Evolutionary conservation across 148 eudicot species (phyloP), one percentile per base, ranked within the genome.

Genomic region (Silene conica): DNA sequence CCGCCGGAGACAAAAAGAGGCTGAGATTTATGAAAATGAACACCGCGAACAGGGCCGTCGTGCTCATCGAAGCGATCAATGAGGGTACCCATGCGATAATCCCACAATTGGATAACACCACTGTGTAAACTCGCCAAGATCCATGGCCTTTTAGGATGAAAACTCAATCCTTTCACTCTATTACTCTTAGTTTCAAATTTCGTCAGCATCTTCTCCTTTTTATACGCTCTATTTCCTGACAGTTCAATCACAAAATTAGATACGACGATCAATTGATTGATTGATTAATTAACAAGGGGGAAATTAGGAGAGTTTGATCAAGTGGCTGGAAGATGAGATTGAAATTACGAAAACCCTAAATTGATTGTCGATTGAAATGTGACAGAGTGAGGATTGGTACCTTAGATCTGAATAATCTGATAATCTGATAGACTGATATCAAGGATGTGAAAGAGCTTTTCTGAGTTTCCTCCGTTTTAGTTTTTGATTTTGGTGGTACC

Each of bases 1-100:
- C 94, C 94, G 85, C 94, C 94, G 13, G 94, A 89, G 20, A 89
- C 94, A 57, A 89, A 89, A 54, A 89, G 90, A n/a, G 90, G 93
- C 75, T 87, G 89, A 50, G 90, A 81, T 57, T 82, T 77, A 65
- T 89, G 93, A 46, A 89, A 89, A 70, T 89, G 85, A 8, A 89
- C 86, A 15, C 89, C 93, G 18, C 90, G 88, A 77, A 89, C 93
- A 0, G 93, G 93, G 12, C 93, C 93, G 64, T 89, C 89, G 8
- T 87, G 90, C 76, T 87, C 93, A 41, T 87, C 89, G 12, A 87
- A 89, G 0, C 88, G 87, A 77, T 89, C 93, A 62, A 89, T 87
- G 38, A 89, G 89, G 21, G 93, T 87, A 14, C 93, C 93, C 89
- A 87, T 85, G 4, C 90, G 77, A 71, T 89, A 89, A 76, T 89